Evolutionary conservation across 148 eudicot genomes (phyloP).

Genomic region (Spergularia bocconei): DNA sequence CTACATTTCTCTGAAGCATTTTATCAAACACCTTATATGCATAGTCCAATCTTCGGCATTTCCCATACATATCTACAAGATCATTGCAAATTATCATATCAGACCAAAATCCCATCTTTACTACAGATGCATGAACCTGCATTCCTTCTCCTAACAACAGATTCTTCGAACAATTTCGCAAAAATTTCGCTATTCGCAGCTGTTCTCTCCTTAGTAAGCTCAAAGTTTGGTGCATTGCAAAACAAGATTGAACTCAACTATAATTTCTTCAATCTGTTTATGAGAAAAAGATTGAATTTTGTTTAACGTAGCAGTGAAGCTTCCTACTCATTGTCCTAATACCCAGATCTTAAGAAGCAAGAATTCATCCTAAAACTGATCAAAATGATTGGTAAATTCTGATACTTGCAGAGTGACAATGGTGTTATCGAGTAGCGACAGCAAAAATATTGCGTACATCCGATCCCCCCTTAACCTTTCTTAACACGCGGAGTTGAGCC

Average conservation of each 20-base stretch:
- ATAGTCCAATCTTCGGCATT: slow-evolving; percentile 35
- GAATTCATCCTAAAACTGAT: background rate
- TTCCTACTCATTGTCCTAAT: background rate
- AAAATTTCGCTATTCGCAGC: slow-evolving; percentile 36
- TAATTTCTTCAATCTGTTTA: background rate
- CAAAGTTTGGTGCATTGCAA: slow-evolving; percentile 30
- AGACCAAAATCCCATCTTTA: slow-evolving; percentile 33
- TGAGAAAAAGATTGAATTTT: background rate
- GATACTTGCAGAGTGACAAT: too few relatives aligned
- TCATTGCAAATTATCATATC: slow-evolving; percentile 46
- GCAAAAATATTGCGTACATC: too few relatives aligned
- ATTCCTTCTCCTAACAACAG: slow-evolving; percentile 34
- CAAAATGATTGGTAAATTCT: too few relatives aligned
- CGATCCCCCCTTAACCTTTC: too few relatives aligned
- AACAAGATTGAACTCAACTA: background rate
- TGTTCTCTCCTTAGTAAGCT: slow-evolving; percentile 33
- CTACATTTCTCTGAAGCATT: slow-evolving; percentile 58
- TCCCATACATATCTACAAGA: slow-evolving; percentile 43
- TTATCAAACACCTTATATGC: slow-evolving; percentile 49
- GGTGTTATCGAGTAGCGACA: too few relatives aligned
- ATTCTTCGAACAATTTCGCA: slow-evolving; percentile 38
- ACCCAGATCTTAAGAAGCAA: background rate
- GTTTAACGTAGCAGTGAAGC: too few relatives aligned
- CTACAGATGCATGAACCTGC: slow-evolving; percentile 37
- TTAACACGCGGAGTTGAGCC: background rate